Base-by-base conservation (phyloP, 371 early-diverging fungal genomes). In the Entomophthora muscae region DNA sequence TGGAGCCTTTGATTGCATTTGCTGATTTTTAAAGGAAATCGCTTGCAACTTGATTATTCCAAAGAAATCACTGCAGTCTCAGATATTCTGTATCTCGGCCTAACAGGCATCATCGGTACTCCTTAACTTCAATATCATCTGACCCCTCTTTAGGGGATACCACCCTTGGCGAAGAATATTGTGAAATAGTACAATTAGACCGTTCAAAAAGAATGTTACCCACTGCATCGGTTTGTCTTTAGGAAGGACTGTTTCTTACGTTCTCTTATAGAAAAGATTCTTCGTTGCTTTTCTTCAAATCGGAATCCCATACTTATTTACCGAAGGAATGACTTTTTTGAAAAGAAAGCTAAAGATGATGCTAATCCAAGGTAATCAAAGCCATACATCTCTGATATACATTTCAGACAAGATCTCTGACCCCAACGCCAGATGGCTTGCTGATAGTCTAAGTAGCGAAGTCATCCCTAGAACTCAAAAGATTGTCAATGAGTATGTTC, bases 1-100 rank as follows among this genome's bases (percentile, higher is more conserved):
- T 42, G 5, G 17, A 17, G 17, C 17, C 10, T 42, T 42, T 17
- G 17, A 17, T 42, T 42, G 5, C 10, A 42, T 42, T 17, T 10
- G 17, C 42, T 17, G 17, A 42, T 42, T 42, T 17, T 42, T 10
- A 42, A 42, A 73, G 76, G 33, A 73, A 74, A 65, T 83, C 88
- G 7, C 22, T 26, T 55, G 12, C 55, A n/a, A 26, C 22, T 55
- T 27, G 55, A 55, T 27, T 55, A 55, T 21, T 24, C 22, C 3
- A 55, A 55, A 24, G 55, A 55, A 55, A 27, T 55, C 21, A 55
- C 22, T 24, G 55, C 28, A n/a, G 5, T 55, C 3, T 55, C 55
- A 26, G 55, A 55, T 55, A 10, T 27, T 10, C 55, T 55, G 22
- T 55, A 55, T 21, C 28, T 55, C 24, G 24, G 22, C 22, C 10